Evolutionary conservation across 805 yeast species (phyloP), one percentile per base, ranked within the genome.

Genomic region (Metschnikowia cerradonensis): DNA sequence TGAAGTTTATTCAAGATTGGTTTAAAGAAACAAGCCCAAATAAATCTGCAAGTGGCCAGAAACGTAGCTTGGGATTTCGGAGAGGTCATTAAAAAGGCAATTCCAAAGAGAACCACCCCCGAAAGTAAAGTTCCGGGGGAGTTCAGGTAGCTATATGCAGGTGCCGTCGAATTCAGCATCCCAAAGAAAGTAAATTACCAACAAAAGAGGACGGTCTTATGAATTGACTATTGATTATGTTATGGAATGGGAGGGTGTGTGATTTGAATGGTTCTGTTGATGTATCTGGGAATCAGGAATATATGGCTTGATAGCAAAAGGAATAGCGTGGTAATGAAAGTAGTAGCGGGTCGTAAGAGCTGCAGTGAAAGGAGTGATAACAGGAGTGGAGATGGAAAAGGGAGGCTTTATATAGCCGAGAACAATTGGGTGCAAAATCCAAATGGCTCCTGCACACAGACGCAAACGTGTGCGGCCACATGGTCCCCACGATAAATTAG

Each of bases 1-100:
- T 39, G 19, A 22, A 31, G 23, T 54, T 55, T 75, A 62, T 47
- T 65, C 55, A 66, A 34, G 45, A 82, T 72, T 2, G 89, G 89
- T 60, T 80, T 82, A 54, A 84, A 55, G 58, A 84, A 84, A 58
- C 90, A 84, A 45, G 73, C 71, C 76, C 76, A 73, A 10, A 64
- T 61, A 52, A 73, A 73, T 8, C 68, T 63, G 22, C 65, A 50
- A 3, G 67, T 45, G 13, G 75, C 64, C 36, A 59, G 61, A 42
- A 65, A 48, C 22, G 58, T 55, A 1, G 30, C 42, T 41, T 30
- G 47, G 1, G 37, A 19, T 22, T 37, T 34, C 0, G 40, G 40
- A 5, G 39, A 44, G 6, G 23, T 6, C 15, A 36, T 31, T 4
- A 44, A 23, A 13, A 44, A 1, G 4, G 40, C 47, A 6, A 26